Conservation (phyloP, 768 basidiomycete genomes). For the Mycena indigotica region DNA sequence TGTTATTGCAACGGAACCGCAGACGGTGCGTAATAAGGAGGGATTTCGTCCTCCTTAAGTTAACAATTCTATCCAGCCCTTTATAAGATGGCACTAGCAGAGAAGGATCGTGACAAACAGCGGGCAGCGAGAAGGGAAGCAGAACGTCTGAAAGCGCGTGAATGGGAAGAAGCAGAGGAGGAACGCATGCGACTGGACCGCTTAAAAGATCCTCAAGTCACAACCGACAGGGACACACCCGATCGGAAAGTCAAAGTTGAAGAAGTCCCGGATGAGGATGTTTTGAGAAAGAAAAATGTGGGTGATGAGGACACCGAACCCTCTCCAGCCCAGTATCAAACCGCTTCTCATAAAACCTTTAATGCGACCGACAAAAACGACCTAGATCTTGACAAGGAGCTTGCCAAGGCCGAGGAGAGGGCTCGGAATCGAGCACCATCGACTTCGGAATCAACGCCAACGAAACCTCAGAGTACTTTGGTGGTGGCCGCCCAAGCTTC, state of each 20-base stretch:
- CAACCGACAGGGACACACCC: constrained; percentile 8
- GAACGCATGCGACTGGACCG: constrained; percentile 21
- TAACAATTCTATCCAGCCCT: no score
- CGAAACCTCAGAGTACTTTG: no score
- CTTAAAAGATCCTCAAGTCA: constrained; percentile 16
- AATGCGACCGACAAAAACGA: constrained; percentile 20
- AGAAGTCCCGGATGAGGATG: constrained; percentile 18
- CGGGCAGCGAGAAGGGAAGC: constrained; percentile 23
- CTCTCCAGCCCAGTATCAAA: background rate
- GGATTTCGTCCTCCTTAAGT: no score
- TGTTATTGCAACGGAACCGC: constrained; percentile 17
- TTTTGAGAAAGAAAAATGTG: background rate
- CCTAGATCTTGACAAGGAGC: constrained; percentile 17
- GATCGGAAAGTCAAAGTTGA: constrained; percentile 19
- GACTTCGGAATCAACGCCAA: no score
- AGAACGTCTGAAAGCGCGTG: constrained; percentile 19
- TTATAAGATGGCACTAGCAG: constrained; percentile 22
- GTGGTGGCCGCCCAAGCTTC: no score
- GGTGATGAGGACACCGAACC: background rate
- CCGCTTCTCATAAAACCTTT: constrained; percentile 9
- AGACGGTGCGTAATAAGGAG: constrained; percentile 1
- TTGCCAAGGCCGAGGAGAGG: no score
- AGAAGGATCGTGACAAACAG: constrained; percentile 24
- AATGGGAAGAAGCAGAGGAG: constrained; percentile 27
- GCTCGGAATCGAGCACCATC: no score